Percentiles rank a stretch among this genome's conserved stretches.
Evolutionary conservation across 2,329 filamentous ascomycete species (phyloP).

Genomic region (Aspergillus terreus): DNA sequence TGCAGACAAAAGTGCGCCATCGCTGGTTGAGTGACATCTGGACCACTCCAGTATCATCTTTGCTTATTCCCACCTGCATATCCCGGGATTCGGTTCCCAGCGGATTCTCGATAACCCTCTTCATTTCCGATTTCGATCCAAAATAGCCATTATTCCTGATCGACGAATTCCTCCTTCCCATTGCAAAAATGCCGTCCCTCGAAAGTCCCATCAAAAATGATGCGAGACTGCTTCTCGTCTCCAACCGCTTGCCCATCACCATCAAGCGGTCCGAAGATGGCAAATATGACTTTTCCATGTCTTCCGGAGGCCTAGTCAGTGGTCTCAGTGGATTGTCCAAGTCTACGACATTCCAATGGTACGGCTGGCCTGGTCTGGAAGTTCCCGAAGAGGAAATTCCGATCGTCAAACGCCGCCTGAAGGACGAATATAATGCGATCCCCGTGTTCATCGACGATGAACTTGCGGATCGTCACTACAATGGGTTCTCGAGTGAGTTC

Average conservation of each 20-base stretch:
- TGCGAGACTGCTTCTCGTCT: slow-evolving; percentile 71
- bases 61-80: background rate
- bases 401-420: slow-evolving; percentile 70
- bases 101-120: no score
- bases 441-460: slow-evolving; percentile 94
- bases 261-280: slow-evolving; percentile 92
- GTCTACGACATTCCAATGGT: slow-evolving; percentile 94
- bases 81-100: no score
- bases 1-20: background rate
- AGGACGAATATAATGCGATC: slow-evolving; percentile 82
- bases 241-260: slow-evolving; percentile 92
- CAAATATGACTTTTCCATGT: slow-evolving; percentile 92
- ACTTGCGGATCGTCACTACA: slow-evolving; percentile 92
- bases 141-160: no score
- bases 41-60: background rate
- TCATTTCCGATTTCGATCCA: no score
- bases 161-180: background rate
- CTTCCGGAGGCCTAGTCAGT: slow-evolving; percentile 90
- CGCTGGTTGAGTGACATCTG: background rate
- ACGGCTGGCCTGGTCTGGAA: slow-evolving; percentile 94
- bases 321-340: slow-evolving; percentile 89
- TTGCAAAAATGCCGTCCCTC: slow-evolving; percentile 29
- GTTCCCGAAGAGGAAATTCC: slow-evolving; percentile 79
- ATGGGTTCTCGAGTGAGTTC: slow-evolving; percentile 86
- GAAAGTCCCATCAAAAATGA: slow-evolving; percentile 32